Evolutionary conservation across 257 asterid species (phyloP), one percentile per base, ranked within the genome.

Genomic region (Thymus mandschuricus): DNA sequence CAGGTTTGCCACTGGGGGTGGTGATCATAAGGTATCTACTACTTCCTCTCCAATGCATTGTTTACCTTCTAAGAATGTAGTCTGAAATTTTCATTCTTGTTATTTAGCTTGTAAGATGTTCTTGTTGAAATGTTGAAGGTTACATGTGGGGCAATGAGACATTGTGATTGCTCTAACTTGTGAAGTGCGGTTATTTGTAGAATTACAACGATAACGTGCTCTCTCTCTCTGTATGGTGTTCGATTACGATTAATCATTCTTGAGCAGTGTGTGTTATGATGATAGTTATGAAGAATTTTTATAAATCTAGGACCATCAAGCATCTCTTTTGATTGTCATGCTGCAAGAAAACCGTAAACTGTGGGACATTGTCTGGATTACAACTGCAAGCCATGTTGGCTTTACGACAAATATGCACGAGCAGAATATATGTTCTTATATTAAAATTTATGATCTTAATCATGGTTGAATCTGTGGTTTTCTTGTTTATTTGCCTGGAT

Each of bases 1-100:
- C 75, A 85, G 98, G 90, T 90, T 92, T 78, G 98, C 98, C 57
- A 90, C 98, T 60, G 98, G 98, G 35, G 98, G 97, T 77, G 98
- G 98, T 79, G 98, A 92, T 82, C 95, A 92, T 73, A 92, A 92
- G 98, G 98, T 88, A 66, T 64, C 44, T 45, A 21, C 21, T 68
- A 6, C 8, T 48, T 49, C 29, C 69, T 12, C 33, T 44, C 60
- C 59, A 63, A 49, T 59, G 28, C 66, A 34, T 21, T 33, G 6
- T n/a, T 38, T 57, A 31, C 15, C 46, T 40, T 51, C 31, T 50
- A 1, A 38, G 10, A 41, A 38, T n/a, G 27, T 54, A 4, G 2
- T 57, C 44, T 76, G 58, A 46, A 48, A 8, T 43, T 52, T 68
- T 29, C 21, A 21, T 48, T 45, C 11, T 10, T 48, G 28, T 33